Evolutionary conservation across 2,329 filamentous ascomycete species (phyloP), one percentile per base, ranked within the genome.

Genomic region (Colletotrichum cordylinicola): DNA sequence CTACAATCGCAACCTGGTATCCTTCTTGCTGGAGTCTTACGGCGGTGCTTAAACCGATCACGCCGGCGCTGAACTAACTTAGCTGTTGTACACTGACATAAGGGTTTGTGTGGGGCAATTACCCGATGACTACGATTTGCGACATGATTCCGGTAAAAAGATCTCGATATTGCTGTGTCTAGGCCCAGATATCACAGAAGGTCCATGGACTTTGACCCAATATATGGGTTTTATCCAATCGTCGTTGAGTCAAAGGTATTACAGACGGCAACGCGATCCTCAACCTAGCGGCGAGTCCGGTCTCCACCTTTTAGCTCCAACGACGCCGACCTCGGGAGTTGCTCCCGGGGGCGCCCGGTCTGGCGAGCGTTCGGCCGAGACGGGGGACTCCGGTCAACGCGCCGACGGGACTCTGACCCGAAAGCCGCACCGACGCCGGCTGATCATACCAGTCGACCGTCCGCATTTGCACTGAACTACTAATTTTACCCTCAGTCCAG

Each of bases 31-130:
- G 88, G 62, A 90, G 83, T 35, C 84, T 84, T 21, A 90, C 79
- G 61, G 89, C 89, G 56, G 83, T 83, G 75, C 86, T 88, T 21
- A 91, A 84, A 70, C 90, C 90, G 56, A 88, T 88, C 43, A 91
- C 86, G 24, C 90, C 90, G 78, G 89, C 89, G 65, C 90, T 91
- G 58, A 13, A 52, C 24, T 8, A 24, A 67, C 27, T 75, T 43
- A 70, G 74, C 61, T 31, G 16, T 52, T 15, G 24, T n/a, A n/a
- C 55, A 24, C n/a, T 21, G 24, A 39, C 27, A 33, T 4, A 15
- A 13, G 35, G 13, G 31, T 16, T 15, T 69, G 55, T 12, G 27
- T 58, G 29, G 58, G 43, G n/a, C 13, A 62, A 10, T 24, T 77
- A 78, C 74, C 76, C 74, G 9, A 77, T 70, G 24, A 78, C 76